Conservation (phyloP, 805 yeast genomes). For the Hanseniaspora mollemarum region DNA sequence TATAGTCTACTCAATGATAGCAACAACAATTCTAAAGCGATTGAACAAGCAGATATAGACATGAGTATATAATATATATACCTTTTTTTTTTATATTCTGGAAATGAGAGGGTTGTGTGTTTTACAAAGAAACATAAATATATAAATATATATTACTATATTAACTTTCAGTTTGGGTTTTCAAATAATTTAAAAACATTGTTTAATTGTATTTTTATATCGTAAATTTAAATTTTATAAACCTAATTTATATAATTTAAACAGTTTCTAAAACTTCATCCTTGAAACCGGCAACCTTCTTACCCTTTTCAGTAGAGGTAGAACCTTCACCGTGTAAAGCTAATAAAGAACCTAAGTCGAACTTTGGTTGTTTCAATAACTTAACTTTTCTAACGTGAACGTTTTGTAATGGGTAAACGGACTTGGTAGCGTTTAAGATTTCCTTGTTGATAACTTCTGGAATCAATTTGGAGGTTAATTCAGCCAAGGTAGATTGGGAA, state of each 20-base stretch:
- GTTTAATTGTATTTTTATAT: background rate
- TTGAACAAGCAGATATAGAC: background rate
- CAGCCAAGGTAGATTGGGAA: constrained; percentile 86
- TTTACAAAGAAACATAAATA: constrained; percentile 8
- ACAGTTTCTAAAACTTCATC: constrained; percentile 97
- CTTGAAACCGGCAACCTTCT: constrained; percentile 95
- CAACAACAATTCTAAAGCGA: background rate
- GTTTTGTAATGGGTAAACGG: constrained; percentile 95
- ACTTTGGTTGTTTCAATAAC: constrained; percentile 96
- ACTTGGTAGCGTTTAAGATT: constrained; percentile 89
- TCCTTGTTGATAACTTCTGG: constrained; percentile 99
- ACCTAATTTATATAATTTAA: constrained; percentile 35
- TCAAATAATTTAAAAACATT: background rate
- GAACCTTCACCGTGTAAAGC: constrained; percentile 91
- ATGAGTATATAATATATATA: background rate
- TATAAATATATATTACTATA: constrained; percentile 4
- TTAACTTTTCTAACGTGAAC: constrained; percentile 98
- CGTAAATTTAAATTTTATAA: constrained; percentile 9
- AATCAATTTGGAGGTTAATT: constrained; percentile 90
- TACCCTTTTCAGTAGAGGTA: constrained; percentile 89
- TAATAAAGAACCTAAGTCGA: constrained; percentile 91
- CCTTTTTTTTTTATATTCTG: constrained; percentile 7
- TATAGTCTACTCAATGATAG: background rate
- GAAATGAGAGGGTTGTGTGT: constrained; percentile 8
- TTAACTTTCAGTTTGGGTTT: background rate